phyloP scores from a whole-genome alignment of 495 filamentous ascomycete genomes.

The Geoglossum glabrum region DNA sequence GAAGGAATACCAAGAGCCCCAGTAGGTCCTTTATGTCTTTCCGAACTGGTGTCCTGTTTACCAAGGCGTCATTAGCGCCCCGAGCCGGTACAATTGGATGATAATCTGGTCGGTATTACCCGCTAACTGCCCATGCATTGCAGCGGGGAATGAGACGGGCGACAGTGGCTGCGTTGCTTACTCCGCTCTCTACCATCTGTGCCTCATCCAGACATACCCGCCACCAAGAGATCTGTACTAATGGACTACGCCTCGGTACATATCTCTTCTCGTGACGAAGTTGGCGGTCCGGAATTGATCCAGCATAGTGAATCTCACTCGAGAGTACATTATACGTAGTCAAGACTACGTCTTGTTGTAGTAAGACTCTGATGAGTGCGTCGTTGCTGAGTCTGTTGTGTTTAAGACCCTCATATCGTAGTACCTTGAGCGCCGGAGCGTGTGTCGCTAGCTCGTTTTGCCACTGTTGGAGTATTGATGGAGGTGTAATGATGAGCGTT shows the following conservation, averaged over 20 bases:
- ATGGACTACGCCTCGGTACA: slow-evolving; percentile 45
- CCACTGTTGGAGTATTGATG: slow-evolving; percentile 73
- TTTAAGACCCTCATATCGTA: slow-evolving; percentile 4
- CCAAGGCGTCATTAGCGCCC: not conserved
- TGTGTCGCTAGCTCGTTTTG: slow-evolving; percentile 54
- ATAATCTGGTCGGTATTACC: slow-evolving; percentile 14
- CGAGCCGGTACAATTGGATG: not conserved
- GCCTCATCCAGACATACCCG: slow-evolving; percentile 85
- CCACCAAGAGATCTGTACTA: slow-evolving; percentile 76
- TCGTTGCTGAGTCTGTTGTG: slow-evolving; percentile 15
- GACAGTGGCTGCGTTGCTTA: slow-evolving; percentile 63
- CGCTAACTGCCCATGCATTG: slow-evolving; percentile 85
- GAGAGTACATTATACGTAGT: slow-evolving; percentile 70
- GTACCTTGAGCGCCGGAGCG: slow-evolving; percentile 33
- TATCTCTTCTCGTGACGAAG: slow-evolving; percentile 48
- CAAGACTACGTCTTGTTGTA: slow-evolving; percentile 36
- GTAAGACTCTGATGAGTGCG: slow-evolving; percentile 28
- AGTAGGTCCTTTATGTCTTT: slow-evolving; percentile 52
- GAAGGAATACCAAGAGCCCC: slow-evolving; percentile 60
- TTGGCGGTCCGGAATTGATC: slow-evolving; percentile 38
- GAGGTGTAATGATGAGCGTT: slow-evolving; percentile 76
- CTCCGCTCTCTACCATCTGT: slow-evolving; percentile 81
- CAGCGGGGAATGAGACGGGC: slow-evolving; percentile 60
- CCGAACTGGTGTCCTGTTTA: slow-evolving; percentile 44
- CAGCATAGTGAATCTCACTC: slow-evolving; percentile 55